Base-by-base conservation (phyloP, 2,329 filamentous ascomycete species). In the Pyrenochaeta sp. region DNA sequence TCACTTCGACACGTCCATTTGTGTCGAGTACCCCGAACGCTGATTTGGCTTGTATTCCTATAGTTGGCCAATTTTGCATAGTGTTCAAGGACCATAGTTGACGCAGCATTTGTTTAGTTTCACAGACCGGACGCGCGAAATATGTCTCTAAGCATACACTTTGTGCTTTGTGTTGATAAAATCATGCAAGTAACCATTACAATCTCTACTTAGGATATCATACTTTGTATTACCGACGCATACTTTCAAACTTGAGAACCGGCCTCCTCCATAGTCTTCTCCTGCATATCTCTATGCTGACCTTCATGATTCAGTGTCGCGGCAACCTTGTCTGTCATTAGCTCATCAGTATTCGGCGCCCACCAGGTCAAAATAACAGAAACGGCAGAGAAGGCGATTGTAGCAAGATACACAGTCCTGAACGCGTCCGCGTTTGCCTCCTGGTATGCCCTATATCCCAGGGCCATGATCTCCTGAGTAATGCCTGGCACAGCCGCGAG, bases 341-440 rank as follows among this genome's bases (percentile, higher is more conserved):
- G 49, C n/a, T 66, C 49, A 45, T 78, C 75, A 9, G 76, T 70
- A 47, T 78, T 67, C 22, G 73, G 75, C 45, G 75, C 54, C 52
- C 74, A 66, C 47, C 69, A 56, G n/a, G 71, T 70, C 6, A 68
- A 66, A 30, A 76, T 58, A 40, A 78, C 52, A 5, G 73, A 67
- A 5, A 74, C 54, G 1, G 57, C 71, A 12, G 71, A 72, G 53
- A 77, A 78, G 5, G 71, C 71, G 50, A 78, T 74, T 24, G 71
- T 77, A 10, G 67, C 63, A 36, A 76, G 67, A 56, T 76, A 79
- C 1, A 79, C 72, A 1, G 72, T 74, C 24, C 45, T 28, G n/a
- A 34, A 47, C 22, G 45, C 45, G 30, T 47, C 45, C 10, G 45
- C 45, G 28, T 15, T 47, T 32, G 45, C 45, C 12, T 47, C 59